Conservation (phyloP, 441 rosid species). For the Erysimum cheiri region DNA sequence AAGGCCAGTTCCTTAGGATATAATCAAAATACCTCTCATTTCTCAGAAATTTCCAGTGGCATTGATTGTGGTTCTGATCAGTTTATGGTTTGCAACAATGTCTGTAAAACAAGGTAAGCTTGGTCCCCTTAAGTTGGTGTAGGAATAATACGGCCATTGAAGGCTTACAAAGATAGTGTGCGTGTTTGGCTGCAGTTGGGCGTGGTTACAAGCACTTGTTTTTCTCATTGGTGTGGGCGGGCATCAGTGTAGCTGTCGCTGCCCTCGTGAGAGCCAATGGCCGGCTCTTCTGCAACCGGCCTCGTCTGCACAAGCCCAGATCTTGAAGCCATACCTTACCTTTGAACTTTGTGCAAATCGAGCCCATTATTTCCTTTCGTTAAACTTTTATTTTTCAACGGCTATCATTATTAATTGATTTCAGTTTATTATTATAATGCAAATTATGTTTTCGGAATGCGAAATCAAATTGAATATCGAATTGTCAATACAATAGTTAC, state of each 20-base stretch:
- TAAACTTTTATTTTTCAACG: not conserved
- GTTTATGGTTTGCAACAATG: slow-evolving; percentile 60
- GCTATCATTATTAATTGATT: not conserved
- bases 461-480: not conserved
- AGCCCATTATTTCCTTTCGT: slow-evolving; percentile 16
- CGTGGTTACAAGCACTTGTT: slow-evolving; percentile 61
- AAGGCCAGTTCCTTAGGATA: slow-evolving; percentile 6
- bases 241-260: slow-evolving; percentile 60
- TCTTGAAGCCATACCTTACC: slow-evolving; percentile 13
- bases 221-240: slow-evolving; percentile 70
- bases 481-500: not conserved
- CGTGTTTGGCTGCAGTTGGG: slow-evolving; percentile 47
- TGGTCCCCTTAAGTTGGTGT: slow-evolving; percentile 6
- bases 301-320: slow-evolving; percentile 86
- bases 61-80: slow-evolving; percentile 57
- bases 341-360: slow-evolving; percentile 11
- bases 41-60: slow-evolving; percentile 82
- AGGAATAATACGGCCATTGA: not conserved
- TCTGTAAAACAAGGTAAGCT: slow-evolving; percentile 71
- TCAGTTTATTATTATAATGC: not conserved
- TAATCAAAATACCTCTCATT: not conserved
- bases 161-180: slow-evolving; percentile 3
- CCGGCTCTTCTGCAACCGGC: slow-evolving; percentile 92
- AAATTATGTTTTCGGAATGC: not conserved
- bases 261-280: slow-evolving; percentile 82